A percentile compares a stretch with the other conserved stretches of the same genome.
Conservation (phyloP, 768 basidiomycete genomes). For the Mycena amicta region DNA sequence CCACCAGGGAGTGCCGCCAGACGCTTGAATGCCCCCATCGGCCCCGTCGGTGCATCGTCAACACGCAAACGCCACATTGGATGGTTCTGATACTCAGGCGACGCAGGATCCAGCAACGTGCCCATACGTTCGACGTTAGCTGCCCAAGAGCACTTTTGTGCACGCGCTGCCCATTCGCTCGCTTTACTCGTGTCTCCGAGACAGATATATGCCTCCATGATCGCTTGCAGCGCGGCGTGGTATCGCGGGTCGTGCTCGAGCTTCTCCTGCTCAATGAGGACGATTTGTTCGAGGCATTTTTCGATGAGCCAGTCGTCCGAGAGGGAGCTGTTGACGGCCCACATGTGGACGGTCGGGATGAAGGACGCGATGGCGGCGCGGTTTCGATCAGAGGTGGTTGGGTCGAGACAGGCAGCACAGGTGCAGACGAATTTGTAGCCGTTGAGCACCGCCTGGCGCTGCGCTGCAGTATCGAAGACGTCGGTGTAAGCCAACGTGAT, state of each 20-base stretch:
- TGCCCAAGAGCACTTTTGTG: not conserved
- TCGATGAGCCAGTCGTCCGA: not conserved
- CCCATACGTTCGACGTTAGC: not conserved
- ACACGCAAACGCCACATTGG: not conserved
- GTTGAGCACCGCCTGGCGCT: slow-evolving; percentile 29
- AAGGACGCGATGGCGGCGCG: slow-evolving; percentile 1
- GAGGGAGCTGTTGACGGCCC: not conserved
- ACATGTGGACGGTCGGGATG: not conserved
- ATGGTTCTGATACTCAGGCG: not conserved
- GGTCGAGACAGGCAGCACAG: slow-evolving; percentile 32
- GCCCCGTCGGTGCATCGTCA: not conserved
- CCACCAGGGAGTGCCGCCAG: not conserved
- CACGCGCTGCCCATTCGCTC: not conserved
- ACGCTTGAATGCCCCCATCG: not conserved
- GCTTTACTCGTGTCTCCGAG: not conserved
- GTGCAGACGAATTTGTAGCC: slow-evolving; percentile 35
- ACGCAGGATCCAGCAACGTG: not conserved
- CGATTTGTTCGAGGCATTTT: not conserved
- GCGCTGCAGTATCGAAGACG: slow-evolving; percentile 14
- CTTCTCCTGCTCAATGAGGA: not conserved
- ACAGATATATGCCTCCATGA: not conserved
- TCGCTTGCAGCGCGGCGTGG: not conserved
- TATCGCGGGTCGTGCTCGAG: not conserved
- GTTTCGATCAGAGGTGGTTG: not conserved
- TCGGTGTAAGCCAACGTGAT: slow-evolving; percentile 32